These are phyloP conservation scores for Leishmania aethiopica DNA, from an alignment of 208 protist species.

Conservation along the genomic window DNA sequence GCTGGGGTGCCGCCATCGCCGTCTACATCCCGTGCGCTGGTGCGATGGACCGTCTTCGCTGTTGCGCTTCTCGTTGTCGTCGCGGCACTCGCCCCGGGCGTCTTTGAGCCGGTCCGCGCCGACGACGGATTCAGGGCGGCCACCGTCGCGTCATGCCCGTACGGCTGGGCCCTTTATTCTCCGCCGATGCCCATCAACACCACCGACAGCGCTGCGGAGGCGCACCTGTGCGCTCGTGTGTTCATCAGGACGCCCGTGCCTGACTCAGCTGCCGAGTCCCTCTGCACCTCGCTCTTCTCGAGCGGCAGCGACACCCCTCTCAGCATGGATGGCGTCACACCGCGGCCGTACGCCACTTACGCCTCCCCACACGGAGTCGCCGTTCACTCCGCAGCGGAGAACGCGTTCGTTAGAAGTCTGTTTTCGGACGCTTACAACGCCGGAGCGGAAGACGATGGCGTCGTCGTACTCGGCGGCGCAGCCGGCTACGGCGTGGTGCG, in stretches of 20 bases:
- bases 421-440: constrained; percentile 7
- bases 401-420: constrained; percentile 8
- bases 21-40: too few species aligned
- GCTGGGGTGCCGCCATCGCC: too few species aligned
- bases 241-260: constrained; percentile 2
- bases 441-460: background rate
- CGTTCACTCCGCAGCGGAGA: constrained; percentile 17
- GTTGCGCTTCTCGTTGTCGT: too few species aligned
- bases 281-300: too few species aligned
- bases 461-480: constrained; percentile 26
- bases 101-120: too few species aligned
- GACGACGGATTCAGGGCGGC: background rate
- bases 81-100: too few species aligned
- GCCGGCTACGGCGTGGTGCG: constrained; percentile 27
- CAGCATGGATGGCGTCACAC: constrained; percentile 25
- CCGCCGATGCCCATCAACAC: background rate
- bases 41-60: too few species aligned
- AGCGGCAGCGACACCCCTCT: background rate
- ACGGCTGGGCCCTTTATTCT: constrained; percentile 27
- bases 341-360: constrained; percentile 23
- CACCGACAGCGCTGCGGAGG: background rate
- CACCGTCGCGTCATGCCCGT: constrained; percentile 17
- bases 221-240: constrained; percentile 15
- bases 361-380: constrained; percentile 20
- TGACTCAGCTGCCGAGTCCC: background rate